Evolutionary conservation across 768 basidiomycete genomes (phyloP).

Genomic region (Hirschioporus abietinus): DNA sequence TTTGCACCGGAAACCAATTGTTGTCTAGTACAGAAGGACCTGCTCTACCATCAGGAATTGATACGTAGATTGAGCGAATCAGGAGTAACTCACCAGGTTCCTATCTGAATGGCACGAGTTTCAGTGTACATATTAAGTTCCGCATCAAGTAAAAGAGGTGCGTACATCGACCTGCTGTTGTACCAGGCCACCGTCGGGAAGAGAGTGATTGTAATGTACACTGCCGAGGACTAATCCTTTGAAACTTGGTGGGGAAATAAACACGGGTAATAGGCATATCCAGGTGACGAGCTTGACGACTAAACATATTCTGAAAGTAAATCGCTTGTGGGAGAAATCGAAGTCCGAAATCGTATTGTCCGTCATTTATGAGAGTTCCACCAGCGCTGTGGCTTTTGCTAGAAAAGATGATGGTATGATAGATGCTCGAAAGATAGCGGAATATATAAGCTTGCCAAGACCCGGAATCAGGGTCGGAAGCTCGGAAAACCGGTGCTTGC

Average conservation of each 20-base stretch:
- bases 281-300: background rate
- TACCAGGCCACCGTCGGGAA: background rate
- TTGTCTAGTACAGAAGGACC: background rate
- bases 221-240: background rate
- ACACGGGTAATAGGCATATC: background rate
- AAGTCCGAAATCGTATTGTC: background rate
- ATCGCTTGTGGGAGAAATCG: background rate
- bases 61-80: background rate
- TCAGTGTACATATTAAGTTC: background rate
- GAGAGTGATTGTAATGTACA: background rate
- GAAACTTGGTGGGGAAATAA: background rate
- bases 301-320: background rate
- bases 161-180: background rate
- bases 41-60: background rate
- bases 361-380: background rate
- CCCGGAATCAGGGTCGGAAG: no score
- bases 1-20: no score
- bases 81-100: background rate
- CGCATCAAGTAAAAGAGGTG: background rate
- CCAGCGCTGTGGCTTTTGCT: no score
- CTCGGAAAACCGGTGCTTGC: no score
- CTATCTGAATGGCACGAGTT: background rate
- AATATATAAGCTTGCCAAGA: no score
- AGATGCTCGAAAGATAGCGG: no score
- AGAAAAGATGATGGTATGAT: no score